Base-by-base conservation (phyloP, 2,329 filamentous ascomycete genomes). In the Colletotrichum siamense region DNA sequence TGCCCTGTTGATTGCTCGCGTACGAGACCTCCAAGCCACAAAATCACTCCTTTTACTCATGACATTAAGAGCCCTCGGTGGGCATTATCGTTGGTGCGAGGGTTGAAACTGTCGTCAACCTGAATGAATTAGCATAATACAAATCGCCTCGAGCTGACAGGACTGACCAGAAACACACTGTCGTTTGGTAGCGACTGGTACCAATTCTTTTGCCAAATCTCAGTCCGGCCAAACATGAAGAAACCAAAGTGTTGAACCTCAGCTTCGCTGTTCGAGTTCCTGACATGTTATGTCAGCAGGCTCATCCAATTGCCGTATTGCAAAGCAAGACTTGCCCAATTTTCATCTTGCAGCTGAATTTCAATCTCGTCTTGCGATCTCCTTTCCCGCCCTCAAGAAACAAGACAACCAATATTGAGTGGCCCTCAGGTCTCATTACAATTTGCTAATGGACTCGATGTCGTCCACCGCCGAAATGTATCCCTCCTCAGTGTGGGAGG, bases 11-110 rank as follows among this genome's bases (percentile, higher is more conserved):
- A 68, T n/a, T 62, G 32, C 44, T 59, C 57, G 32, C 64, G 52
- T 59, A 55, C 57, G 36, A 76, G 64, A 52, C 64, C 73, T 68
- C 70, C 70, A 76, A 76, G 59, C 64, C 69, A 36, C 64, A 73
- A 73, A 52, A 69, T 63, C 64, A 69, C 39, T 10, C 26, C 32
- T 13, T 59, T 26, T 69, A 64, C 30, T 69, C 57, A 73, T 64
- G 57, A 76, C 73, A 76, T 65, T 24, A 32, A 22, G 68, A 28
- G 57, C 64, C 57, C 64, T 61, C 8, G 12, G 5, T 32, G 26
- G 39, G 69, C 55, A 24, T 28, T 12, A 62, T 62, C 55, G 55
- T 63, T 26, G 36, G 44, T 49, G 44, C 44, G n/a, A 49, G 44
- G 44, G 44, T 49, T 49, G 44, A 49, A 49, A 49, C 12, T 49